Evolutionary conservation across 2,329 filamentous ascomycete genomes (phyloP).

Genomic region (Cladosporium sp.): DNA sequence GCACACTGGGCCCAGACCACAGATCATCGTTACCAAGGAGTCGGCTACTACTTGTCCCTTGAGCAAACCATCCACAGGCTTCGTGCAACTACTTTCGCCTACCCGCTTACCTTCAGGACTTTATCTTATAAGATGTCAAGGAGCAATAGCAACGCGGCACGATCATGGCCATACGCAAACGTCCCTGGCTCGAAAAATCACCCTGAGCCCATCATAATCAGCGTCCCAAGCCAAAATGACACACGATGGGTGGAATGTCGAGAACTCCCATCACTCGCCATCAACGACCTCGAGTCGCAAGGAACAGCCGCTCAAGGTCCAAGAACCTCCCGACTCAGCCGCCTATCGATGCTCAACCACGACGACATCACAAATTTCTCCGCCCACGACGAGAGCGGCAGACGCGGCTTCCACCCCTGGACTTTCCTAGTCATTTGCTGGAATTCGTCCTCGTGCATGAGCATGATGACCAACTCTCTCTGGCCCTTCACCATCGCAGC

Average conservation of each 20-base stretch:
- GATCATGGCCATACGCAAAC: conserved; percentile 8
- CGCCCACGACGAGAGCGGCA: conserved; percentile 44
- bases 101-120: not conserved
- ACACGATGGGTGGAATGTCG: conserved; percentile 18
- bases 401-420: conserved; percentile 45
- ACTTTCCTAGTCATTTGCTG: conserved; percentile 49
- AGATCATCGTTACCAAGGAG: not conserved
- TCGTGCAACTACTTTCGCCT: not conserved
- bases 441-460: conserved; percentile 47
- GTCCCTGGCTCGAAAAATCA: not conserved
- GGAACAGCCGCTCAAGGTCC: not conserved
- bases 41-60: not conserved
- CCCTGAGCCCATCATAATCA: not conserved
- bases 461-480: conserved; percentile 50
- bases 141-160: not conserved
- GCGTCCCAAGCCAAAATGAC: conserved; percentile 3
- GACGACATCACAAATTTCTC: not conserved
- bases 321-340: not conserved
- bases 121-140: not conserved
- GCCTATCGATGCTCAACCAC: not conserved
- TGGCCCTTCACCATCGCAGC: conserved; percentile 53
- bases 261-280: conserved; percentile 1
- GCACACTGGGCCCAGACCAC: not conserved
- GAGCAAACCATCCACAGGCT: not conserved
- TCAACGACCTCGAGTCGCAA: conserved; percentile 13